Conservation (phyloP, 2,329 filamentous ascomycete species). For the Camillea tinctor region DNA sequence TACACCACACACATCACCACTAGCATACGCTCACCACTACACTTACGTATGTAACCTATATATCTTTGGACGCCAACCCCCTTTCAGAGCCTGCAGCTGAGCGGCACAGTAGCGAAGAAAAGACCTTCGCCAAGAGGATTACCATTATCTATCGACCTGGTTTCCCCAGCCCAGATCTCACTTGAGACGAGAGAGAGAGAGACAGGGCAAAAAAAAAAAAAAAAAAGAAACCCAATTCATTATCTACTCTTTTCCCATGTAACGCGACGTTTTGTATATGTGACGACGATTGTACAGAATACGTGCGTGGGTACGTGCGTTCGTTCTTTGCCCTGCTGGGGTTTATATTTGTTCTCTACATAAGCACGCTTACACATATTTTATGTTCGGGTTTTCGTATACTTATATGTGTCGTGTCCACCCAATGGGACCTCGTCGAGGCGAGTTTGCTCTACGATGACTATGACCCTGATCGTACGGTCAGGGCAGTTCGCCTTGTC, state of each 20-base stretch:
- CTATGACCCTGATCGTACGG: not conserved
- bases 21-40: too few species aligned
- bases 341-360: not conserved
- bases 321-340: not conserved
- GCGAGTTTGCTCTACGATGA: not conserved
- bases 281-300: not conserved
- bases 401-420: not conserved
- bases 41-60: too few species aligned
- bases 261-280: not conserved
- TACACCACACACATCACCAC: too few species aligned
- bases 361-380: not conserved
- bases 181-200: too few species aligned
- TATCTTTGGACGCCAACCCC: too few species aligned
- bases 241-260: not conserved
- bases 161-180: not conserved
- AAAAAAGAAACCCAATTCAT: too few species aligned
- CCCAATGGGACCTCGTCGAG: not conserved
- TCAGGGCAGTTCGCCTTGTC: not conserved
- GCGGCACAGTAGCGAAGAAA: not conserved
- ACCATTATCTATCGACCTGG: not conserved
- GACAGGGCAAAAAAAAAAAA: too few species aligned
- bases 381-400: not conserved
- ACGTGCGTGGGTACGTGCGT: not conserved
- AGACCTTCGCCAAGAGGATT: not conserved
- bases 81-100: not conserved